A percentile compares a stretch with the other conserved stretches of the same genome.
Conservation (phyloP, 2,329 filamentous ascomycete species). For the Celoporthe dispersa region DNA sequence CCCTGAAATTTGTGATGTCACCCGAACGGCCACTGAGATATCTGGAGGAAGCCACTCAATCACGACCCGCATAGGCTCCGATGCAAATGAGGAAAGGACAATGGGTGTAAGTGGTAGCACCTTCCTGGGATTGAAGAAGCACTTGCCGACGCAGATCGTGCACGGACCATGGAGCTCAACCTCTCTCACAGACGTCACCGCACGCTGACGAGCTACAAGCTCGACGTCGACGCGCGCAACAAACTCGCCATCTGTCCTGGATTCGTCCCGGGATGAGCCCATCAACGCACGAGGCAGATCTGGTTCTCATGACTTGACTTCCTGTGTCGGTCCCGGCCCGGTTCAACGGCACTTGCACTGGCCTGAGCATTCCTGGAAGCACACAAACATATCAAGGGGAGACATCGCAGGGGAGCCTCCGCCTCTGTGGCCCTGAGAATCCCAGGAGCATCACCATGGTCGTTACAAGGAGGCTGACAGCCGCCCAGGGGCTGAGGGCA, state of each 20-base stretch:
- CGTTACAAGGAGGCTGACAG: slow-evolving; percentile 4
- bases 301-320: neutral
- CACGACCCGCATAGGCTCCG: neutral
- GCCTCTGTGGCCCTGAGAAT: neutral
- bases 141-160: neutral
- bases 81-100: neutral
- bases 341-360: neutral
- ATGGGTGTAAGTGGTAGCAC: slow-evolving; percentile 12
- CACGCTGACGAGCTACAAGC: neutral
- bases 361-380: neutral
- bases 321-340: neutral
- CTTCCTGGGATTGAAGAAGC: neutral
- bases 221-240: neutral
- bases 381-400: too few relatives aligned
- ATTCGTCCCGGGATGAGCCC: neutral
- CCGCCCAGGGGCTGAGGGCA: neutral
- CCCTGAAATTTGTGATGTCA: too few relatives aligned
- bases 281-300: neutral
- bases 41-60: neutral
- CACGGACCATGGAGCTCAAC: slow-evolving; percentile 8
- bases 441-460: slow-evolving; percentile 8
- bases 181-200: neutral
- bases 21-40: neutral
- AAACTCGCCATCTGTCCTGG: neutral
- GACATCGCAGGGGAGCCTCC: neutral